phyloP scores from a whole-genome alignment of 495 filamentous ascomycete species.

The Parmelia sp. region DNA sequence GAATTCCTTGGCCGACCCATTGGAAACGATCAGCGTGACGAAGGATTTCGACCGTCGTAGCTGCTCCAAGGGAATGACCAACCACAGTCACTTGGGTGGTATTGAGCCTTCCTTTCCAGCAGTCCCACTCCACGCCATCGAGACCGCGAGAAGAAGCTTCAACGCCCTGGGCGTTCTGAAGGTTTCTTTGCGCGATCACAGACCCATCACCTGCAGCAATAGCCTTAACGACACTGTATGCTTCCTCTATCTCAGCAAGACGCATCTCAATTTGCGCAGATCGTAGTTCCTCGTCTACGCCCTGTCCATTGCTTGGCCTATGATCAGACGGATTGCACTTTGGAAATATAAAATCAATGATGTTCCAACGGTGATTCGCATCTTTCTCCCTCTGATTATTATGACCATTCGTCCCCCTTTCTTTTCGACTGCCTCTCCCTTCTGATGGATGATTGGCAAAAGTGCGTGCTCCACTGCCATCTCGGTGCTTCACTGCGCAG shows the following conservation, averaged over 20 bases:
- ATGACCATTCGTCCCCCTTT: conserved; percentile 24
- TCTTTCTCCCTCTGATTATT: conserved; percentile 23
- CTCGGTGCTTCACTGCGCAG: conserved; percentile 39
- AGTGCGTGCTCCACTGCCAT: conserved; percentile 38
- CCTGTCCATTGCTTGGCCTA: conserved; percentile 31
- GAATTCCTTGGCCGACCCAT: conserved; percentile 51
- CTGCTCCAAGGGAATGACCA: conserved; percentile 14
- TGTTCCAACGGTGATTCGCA: conserved; percentile 28
- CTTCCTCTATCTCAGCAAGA: conserved; percentile 39
- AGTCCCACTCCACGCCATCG: conserved; percentile 33
- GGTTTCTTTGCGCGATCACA: conserved; percentile 39
- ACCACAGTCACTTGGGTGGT: conserved; percentile 24
- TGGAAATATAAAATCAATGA: conserved; percentile 40
- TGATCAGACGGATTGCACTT: conserved; percentile 39
- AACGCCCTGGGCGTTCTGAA: conserved; percentile 44
- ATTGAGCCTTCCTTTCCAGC: conserved; percentile 34
- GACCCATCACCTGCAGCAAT: conserved; percentile 28
- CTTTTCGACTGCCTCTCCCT: conserved; percentile 26
- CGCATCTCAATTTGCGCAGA: conserved; percentile 37
- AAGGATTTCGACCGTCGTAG: conserved; percentile 24
- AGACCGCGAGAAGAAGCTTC: conserved; percentile 39
- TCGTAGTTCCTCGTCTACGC: conserved; percentile 38
- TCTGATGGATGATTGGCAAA: conserved; percentile 36
- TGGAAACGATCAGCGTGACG: conserved; percentile 42
- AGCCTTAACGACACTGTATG: conserved; percentile 31